Conservation (phyloP, 2,329 filamentous ascomycete species). For the Aschersonia sp. region DNA sequence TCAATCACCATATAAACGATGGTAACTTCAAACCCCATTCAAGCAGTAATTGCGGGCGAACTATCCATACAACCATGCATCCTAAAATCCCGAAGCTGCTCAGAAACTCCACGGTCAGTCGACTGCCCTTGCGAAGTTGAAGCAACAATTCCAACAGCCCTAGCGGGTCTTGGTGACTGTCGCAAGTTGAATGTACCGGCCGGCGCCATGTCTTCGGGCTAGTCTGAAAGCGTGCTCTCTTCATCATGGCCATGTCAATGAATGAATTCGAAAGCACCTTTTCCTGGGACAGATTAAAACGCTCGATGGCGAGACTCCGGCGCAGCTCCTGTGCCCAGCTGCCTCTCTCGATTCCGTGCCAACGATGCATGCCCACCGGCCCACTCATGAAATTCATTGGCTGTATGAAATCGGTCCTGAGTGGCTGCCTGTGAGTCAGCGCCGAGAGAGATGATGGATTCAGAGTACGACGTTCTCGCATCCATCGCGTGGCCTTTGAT, state of each 20-base stretch:
- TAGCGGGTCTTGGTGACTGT: slow-evolving; percentile 55
- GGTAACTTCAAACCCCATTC: background rate
- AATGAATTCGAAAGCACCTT: background rate
- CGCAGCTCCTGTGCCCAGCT: slow-evolving; percentile 22
- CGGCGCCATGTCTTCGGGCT: background rate
- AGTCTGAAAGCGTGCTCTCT: no score
- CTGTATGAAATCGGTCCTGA: background rate
- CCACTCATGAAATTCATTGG: background rate
- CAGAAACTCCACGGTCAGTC: slow-evolving; percentile 56
- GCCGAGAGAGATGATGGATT: slow-evolving; percentile 4
- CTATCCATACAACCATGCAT: slow-evolving; percentile 51
- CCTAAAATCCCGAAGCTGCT: slow-evolving; percentile 63
- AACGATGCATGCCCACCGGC: slow-evolving; percentile 8
- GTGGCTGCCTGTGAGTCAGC: background rate
- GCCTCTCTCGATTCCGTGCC: slow-evolving; percentile 18
- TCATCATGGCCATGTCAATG: background rate
- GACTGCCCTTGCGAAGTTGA: slow-evolving; percentile 48
- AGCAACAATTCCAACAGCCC: slow-evolving; percentile 59
- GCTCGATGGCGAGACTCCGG: slow-evolving; percentile 19
- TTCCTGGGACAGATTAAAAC: slow-evolving; percentile 8
- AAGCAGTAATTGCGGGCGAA: slow-evolving; percentile 11
- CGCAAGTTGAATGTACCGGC: background rate
- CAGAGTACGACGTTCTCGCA: slow-evolving; percentile 19
- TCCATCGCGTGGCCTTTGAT: slow-evolving; percentile 67
- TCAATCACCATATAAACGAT: background rate